Percentiles rank a stretch among this genome's conserved stretches.
Evolutionary conservation across 2,329 filamentous ascomycete genomes (phyloP).

Genomic region (Colletotrichum nymphaeae): DNA sequence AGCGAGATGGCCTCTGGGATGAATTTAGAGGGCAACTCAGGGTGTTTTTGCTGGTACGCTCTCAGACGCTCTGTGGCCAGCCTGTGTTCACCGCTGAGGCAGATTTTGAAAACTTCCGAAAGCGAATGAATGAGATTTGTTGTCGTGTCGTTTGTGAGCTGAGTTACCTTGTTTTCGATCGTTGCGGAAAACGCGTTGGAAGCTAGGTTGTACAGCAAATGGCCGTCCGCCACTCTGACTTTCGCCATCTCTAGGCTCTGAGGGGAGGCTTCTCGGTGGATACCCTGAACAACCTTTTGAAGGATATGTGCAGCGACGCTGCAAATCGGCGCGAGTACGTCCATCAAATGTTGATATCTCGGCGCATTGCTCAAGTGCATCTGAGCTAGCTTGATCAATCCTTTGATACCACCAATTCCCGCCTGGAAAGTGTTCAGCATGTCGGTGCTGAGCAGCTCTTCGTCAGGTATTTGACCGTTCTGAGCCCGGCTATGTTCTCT

Average conservation of each 20-base stretch:
- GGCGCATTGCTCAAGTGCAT: slow-evolving; percentile 53
- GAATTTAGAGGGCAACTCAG: slow-evolving; percentile 50
- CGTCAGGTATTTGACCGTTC: slow-evolving; percentile 24
- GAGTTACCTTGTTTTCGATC: slow-evolving; percentile 67
- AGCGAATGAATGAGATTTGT: slow-evolving; percentile 52
- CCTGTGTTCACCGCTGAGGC: slow-evolving; percentile 50
- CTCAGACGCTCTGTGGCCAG: slow-evolving; percentile 48
- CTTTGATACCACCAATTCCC: slow-evolving; percentile 54
- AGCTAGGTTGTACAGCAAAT: slow-evolving; percentile 56
- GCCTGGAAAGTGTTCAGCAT: slow-evolving; percentile 56
- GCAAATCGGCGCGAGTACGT: slow-evolving; percentile 53
- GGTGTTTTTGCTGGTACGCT: slow-evolving; percentile 47
- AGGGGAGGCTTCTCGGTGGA: slow-evolving; percentile 23
- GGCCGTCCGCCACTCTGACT: slow-evolving; percentile 51
- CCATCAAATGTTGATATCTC: slow-evolving; percentile 58
- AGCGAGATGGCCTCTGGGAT: slow-evolving; percentile 64
- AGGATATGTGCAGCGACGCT: slow-evolving; percentile 48
- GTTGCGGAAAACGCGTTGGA: slow-evolving; percentile 56
- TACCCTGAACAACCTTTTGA: slow-evolving; percentile 42
- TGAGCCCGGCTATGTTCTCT: slow-evolving; percentile 38
- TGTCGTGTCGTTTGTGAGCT: slow-evolving; percentile 59
- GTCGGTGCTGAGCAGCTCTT: slow-evolving; percentile 45
- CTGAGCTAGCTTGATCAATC: slow-evolving; percentile 56
- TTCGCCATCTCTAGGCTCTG: slow-evolving; percentile 41
- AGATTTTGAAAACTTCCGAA: slow-evolving; percentile 55